Conservation (phyloP, 2,329 filamentous ascomycete species). For the Epicoccum nigrum region DNA sequence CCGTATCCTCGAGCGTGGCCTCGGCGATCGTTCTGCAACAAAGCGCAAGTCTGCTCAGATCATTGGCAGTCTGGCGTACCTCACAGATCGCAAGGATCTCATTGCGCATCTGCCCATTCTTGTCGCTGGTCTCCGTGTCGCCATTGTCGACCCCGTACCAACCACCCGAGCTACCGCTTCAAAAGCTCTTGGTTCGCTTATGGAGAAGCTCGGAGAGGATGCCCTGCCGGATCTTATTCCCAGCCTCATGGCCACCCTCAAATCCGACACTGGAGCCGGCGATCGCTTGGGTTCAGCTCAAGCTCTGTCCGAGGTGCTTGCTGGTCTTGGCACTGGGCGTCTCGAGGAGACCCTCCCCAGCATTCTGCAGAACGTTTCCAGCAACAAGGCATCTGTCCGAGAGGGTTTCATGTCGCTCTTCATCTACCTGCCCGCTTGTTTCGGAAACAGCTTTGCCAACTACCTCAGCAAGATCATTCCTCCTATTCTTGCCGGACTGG, state of each 20-base stretch:
- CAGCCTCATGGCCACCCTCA: slow-evolving; percentile 95
- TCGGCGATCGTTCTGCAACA: slow-evolving; percentile 88
- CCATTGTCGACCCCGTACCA: slow-evolving; percentile 93
- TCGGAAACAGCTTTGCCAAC: slow-evolving; percentile 96
- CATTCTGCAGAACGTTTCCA: slow-evolving; percentile 94
- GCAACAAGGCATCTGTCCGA: slow-evolving; percentile 84
- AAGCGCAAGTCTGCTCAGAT: slow-evolving; percentile 97
- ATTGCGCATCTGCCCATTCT: slow-evolving; percentile 89
- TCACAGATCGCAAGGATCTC: slow-evolving; percentile 95
- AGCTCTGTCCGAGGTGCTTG: slow-evolving; percentile 93
- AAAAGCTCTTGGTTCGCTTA: slow-evolving; percentile 91
- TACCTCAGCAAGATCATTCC: slow-evolving; percentile 96
- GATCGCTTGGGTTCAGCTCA: slow-evolving; percentile 96
- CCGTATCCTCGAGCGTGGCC: slow-evolving; percentile 89
- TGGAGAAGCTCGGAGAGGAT: slow-evolving; percentile 97
- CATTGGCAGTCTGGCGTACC: slow-evolving; percentile 94
- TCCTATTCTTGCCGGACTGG: slow-evolving; percentile 89
- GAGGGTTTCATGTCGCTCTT: slow-evolving; percentile 99
- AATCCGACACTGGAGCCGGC: slow-evolving; percentile 94
- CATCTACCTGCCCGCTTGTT: slow-evolving; percentile 98
- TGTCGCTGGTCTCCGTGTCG: slow-evolving; percentile 85
- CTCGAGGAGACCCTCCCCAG: slow-evolving; percentile 96
- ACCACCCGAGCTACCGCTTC: slow-evolving; percentile 96
- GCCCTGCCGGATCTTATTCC: slow-evolving; percentile 96
- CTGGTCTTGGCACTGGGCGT: slow-evolving; percentile 87